A percentile compares a stretch with the other conserved stretches of the same genome.
phyloP scores from a whole-genome alignment of 2,329 filamentous ascomycete species.

The Fusarium buxicola region DNA sequence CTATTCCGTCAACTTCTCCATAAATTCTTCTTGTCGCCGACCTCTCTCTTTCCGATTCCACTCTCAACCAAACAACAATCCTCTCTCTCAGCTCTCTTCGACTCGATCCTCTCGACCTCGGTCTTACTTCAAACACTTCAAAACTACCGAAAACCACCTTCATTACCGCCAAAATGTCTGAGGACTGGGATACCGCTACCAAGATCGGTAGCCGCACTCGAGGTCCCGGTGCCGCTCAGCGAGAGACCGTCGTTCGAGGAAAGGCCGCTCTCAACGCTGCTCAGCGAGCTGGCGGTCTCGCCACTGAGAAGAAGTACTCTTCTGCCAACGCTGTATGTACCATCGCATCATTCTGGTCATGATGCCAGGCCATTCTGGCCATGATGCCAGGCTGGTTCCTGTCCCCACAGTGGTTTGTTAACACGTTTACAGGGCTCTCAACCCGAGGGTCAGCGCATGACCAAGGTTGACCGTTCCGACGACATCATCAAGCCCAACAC shows the following conservation, averaged over 20 bases:
- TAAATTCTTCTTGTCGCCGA: constrained; percentile 44
- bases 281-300: constrained; percentile 78
- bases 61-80: constrained; percentile 29
- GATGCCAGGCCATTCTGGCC: neutral
- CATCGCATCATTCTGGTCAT: neutral
- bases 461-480: constrained; percentile 96
- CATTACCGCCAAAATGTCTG: constrained; percentile 64
- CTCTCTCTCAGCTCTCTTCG: constrained; percentile 15
- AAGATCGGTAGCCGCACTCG: constrained; percentile 92
- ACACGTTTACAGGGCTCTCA: constrained; percentile 43
- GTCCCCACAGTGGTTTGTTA: constrained; percentile 17
- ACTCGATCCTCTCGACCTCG: neutral
- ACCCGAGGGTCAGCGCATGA: constrained; percentile 90
- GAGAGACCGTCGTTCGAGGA: constrained; percentile 91
- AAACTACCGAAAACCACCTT: constrained; percentile 49
- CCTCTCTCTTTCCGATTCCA: constrained; percentile 36
- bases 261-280: constrained; percentile 89
- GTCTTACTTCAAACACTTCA: constrained; percentile 4
- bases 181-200: constrained; percentile 87
- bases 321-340: constrained; percentile 73
- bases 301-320: constrained; percentile 91
- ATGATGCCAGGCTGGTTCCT: neutral
- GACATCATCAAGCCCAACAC: constrained; percentile 98
- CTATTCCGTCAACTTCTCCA: constrained; percentile 48
- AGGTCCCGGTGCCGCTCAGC: constrained; percentile 71